Evolutionary conservation across 345 rosid genomes (phyloP), one percentile per base, ranked within the genome.

Genomic region (Syzygium grande): DNA sequence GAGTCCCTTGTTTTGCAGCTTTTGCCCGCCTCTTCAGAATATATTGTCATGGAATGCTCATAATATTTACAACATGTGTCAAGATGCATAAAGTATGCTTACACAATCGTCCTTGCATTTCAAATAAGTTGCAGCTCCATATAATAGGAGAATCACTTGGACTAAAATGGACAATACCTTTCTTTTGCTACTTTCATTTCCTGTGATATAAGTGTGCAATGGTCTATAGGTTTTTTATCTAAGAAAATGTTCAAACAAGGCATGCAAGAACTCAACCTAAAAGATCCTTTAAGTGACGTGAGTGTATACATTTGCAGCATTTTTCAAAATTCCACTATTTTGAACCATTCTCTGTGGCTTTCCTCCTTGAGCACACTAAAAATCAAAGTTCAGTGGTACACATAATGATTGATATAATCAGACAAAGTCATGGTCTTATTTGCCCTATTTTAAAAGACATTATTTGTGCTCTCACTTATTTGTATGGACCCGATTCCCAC

Each of bases 21-120:
- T 43, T 43, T 43, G 46, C 5, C 46, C 46, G 7, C 46, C 46
- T 43, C 7, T 43, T 43, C 7, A 43, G 7, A 43, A 43, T 43
- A 1, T 43, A 43, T 43, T 43, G 46, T 43, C 7, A 43, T 43
- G 46, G 7, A 43, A 43, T 43, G 46, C 46, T 43, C 46, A 43
- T 43, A 43, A 43, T 6, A 43, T 43, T 6, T 43, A 43, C 46
- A 43, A 43, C 46, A 43, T 43, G 46, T 43, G 63, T 23, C 13
- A 10, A 58, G 63, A 58, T 58, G 61, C 61, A 9, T 56, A 23
- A 56, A 56, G n/a, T 56, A 23, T 56, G 61, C n/a, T 8, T 22
- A 3, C 61, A 56, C 1, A 0, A 9, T 56, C n/a, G 6, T 56
- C 5, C 9, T 56, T 55, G 23, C 12, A 22, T 56, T 0, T 56